Base-by-base conservation (phyloP, 2,329 filamentous ascomycete species). In the Pseudogymnoascus sp. region DNA sequence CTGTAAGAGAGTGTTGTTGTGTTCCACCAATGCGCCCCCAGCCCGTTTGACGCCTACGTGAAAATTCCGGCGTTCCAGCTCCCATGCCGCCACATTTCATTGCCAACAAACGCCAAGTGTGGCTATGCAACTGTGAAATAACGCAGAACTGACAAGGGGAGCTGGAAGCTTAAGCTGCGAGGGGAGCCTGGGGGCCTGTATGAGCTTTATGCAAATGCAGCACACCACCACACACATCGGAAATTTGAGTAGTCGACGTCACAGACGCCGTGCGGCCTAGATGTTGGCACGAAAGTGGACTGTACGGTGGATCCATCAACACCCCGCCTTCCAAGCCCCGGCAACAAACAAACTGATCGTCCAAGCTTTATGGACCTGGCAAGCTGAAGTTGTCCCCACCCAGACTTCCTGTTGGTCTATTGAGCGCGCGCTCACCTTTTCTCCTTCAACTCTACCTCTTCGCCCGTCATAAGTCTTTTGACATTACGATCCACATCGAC, bases 311-410 rank as follows among this genome's bases (percentile, higher is more conserved):
- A 57, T 57, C 51, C 26, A 54, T 57, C 26, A 18, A 34, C 47
- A 31, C 26, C 47, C 47, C 47, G 6, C 26, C 26, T 7, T 18
- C 14, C 26, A 57, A 57, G 47, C 26, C 26, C 47, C 29, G 34
- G 51, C 51, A 34, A 57, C n/a, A 34, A 57, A 57, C 26, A 57
- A 34, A 14, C 29, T 18, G 47, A 57, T 57, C 47, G 51, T 34
- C 51, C 51, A 57, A 57, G 51, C 51, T 57, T 57, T 34, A 12
- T 57, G 51, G 29, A 34, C n/a, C 51, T 6, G 29, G 29, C 51
- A 57, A 57, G 51, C 51, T 57, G 29, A 57, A 57, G 29, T 57
- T 8, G 51, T 57, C 51, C 11, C 51, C 51, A 57, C 51, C 51
- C 16, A 34, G 47, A 8, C 47, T 12, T 34, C 5, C 29, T 57